phyloP scores from a whole-genome alignment of 768 basidiomycete species.

The Cystoderma amianthinum region DNA sequence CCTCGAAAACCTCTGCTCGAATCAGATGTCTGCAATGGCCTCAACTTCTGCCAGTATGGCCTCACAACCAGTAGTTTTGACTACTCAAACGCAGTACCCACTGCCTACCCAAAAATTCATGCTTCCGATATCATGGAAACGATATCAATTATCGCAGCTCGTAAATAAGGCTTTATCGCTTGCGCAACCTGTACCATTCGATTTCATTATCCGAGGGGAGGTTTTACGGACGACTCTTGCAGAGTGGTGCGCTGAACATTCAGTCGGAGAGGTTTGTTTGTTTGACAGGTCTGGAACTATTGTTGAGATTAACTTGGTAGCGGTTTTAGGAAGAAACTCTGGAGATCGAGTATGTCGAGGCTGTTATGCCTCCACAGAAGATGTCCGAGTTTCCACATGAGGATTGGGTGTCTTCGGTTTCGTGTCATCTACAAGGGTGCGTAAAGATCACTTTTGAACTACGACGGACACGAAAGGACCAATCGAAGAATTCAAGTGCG shows the following conservation, averaged over 20 bases:
- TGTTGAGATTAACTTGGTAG: no score
- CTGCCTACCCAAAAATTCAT: conserved; percentile 87
- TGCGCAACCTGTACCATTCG: conserved; percentile 76
- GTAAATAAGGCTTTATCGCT: conserved; percentile 89
- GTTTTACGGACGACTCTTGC: conserved; percentile 65
- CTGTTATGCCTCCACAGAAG: conserved; percentile 79
- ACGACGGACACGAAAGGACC: no score
- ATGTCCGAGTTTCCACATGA: conserved; percentile 78
- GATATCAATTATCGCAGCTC: conserved; percentile 96
- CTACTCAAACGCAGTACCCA: conserved; percentile 64
- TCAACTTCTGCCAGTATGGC: no score
- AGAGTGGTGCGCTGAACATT: conserved; percentile 69
- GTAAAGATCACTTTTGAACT: conserved; percentile 5
- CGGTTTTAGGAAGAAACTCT: conserved; percentile 73
- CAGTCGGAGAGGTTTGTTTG: conserved; percentile 57
- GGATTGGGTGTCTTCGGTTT: conserved; percentile 89
- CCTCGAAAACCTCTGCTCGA: no score
- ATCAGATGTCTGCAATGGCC: no score
- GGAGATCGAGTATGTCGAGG: conserved; percentile 89
- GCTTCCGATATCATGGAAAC: conserved; percentile 84
- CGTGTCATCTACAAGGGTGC: conserved; percentile 51
- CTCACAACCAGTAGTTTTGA: conserved; percentile 61
- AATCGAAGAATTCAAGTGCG: no score
- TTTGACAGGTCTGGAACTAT: background rate
- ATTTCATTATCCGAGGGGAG: conserved; percentile 85